Evolutionary conservation across 108 stramenopile species (phyloP), one percentile per base, ranked within the genome.

Genomic region (Aurantiochytrium sp.): DNA sequence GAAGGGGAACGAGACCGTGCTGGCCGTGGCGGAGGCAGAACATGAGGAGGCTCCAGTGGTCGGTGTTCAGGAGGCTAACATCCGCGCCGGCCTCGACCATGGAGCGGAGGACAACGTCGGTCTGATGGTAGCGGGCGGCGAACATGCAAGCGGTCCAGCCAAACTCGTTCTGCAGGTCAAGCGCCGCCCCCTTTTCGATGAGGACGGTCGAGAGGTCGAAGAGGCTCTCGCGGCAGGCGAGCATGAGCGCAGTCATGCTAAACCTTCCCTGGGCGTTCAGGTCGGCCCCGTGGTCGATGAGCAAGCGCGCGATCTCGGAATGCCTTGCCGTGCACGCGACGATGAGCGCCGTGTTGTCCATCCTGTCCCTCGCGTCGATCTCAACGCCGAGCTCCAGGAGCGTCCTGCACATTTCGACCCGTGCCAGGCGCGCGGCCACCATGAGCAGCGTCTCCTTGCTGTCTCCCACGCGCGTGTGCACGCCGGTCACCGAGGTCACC

Each of bases 201-300:
- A 81, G 73, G 8, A 48, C 10, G 19, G 12, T 41, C 6, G 73
- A 6, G 2, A 48, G n/a, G 19, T 81, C 73, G 19, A 39, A 17
- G 45, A 48, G 73, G 27, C 42, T 48, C 73, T 81, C 42, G n/a
- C 45, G 42, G 12, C 73, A 41, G 6, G 42, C 42, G 10, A 41
- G 42, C 73, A 48, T 81, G 30, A 41, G 45, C 45, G 45, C 36
- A 12, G 73, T 48, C 73, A 48, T 41, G 15, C 32, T 17, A 48
- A 81, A 48, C 45, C 32, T 81, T 6, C 73, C 45, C 45, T 81
- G 73, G 6, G 12, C 10, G 12, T 81, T 24, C 8, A 81, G 22
- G 55, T 93, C 89, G 34, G 91, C 92, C 17, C 91, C 91, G 41
- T 88, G 87, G 3, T 89, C 91, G 10, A 93, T 52, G 19, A 93